A percentile compares a stretch with the other conserved stretches of the same genome.
Conservation (phyloP, 2,329 filamentous ascomycete genomes). For the Hypoxylon sp. region DNA sequence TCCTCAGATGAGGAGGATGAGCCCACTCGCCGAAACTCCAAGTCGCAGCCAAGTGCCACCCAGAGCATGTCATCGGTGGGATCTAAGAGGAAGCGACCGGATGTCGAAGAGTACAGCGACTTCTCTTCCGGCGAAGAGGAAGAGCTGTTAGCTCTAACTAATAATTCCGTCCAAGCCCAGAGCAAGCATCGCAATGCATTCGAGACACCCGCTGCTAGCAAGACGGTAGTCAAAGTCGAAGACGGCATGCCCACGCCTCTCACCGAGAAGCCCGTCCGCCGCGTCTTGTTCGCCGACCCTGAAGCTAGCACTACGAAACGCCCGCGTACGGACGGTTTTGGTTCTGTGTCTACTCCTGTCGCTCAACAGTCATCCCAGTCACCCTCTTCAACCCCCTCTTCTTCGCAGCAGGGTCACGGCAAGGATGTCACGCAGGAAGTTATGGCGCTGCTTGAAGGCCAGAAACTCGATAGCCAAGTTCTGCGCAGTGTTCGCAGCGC, state of each 20-base stretch:
- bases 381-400: constrained; percentile 26
- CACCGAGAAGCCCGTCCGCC: constrained; percentile 49
- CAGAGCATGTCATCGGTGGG: constrained; percentile 25
- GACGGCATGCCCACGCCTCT: constrained; percentile 51
- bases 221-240: constrained; percentile 28
- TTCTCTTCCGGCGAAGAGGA: constrained; percentile 52
- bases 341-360: background rate
- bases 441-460: constrained; percentile 64
- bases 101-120: constrained; percentile 49
- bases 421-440: constrained; percentile 62
- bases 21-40: background rate
- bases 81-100: constrained; percentile 50
- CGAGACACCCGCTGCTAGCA: constrained; percentile 37
- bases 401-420: constrained; percentile 42
- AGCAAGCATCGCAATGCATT: constrained; percentile 37
- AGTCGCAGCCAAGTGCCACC: constrained; percentile 18
- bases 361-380: constrained; percentile 6
- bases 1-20: constrained; percentile 30
- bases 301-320: constrained; percentile 41
- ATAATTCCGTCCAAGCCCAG: constrained; percentile 37
- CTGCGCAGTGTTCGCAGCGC: constrained; percentile 59
- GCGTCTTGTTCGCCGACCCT: constrained; percentile 49
- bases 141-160: constrained; percentile 45
- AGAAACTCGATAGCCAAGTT: constrained; percentile 58
- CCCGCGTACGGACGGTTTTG: constrained; percentile 40